Evolutionary conservation across 768 basidiomycete genomes (phyloP).

Genomic region (Auricularia cornea): DNA sequence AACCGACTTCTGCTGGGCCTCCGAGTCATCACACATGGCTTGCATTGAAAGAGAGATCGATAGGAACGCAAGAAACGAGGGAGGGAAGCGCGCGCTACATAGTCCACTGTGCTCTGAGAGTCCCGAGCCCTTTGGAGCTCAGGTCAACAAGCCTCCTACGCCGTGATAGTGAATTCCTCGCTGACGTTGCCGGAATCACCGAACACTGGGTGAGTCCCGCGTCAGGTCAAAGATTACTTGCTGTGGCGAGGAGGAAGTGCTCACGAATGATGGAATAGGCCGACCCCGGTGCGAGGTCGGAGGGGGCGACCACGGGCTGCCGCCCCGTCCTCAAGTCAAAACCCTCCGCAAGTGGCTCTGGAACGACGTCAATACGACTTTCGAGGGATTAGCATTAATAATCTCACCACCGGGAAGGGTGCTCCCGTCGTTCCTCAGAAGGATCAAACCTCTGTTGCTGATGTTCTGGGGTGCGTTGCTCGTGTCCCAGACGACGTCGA

Average conservation of each 20-base stretch:
- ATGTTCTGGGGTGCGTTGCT: not conserved
- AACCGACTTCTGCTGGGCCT: too few relatives aligned
- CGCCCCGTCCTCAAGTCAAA: not conserved
- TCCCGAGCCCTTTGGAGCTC: too few relatives aligned
- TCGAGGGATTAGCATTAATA: not conserved
- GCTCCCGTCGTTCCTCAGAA: not conserved
- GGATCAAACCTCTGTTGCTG: not conserved
- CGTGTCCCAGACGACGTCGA: conserved; percentile 22
- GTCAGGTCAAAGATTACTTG: too few relatives aligned
- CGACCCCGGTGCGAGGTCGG: not conserved
- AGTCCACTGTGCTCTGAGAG: too few relatives aligned
- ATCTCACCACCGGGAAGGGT: not conserved
- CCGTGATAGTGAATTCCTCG: not conserved
- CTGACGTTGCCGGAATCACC: not conserved
- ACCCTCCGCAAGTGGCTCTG: not conserved
- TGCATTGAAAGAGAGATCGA: too few relatives aligned
- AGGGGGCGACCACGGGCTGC: not conserved
- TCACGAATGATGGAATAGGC: not conserved
- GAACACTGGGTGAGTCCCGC: not conserved
- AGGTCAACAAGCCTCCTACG: not conserved
- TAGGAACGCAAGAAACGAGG: too few relatives aligned
- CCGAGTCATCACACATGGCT: too few relatives aligned
- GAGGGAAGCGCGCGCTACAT: too few relatives aligned
- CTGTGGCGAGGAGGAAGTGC: not conserved
- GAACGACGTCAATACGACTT: not conserved